Evolutionary conservation across 1,284 basidiomycete species (phyloP), one percentile per base, ranked within the genome.

Genomic region (Cerrena zonata): DNA sequence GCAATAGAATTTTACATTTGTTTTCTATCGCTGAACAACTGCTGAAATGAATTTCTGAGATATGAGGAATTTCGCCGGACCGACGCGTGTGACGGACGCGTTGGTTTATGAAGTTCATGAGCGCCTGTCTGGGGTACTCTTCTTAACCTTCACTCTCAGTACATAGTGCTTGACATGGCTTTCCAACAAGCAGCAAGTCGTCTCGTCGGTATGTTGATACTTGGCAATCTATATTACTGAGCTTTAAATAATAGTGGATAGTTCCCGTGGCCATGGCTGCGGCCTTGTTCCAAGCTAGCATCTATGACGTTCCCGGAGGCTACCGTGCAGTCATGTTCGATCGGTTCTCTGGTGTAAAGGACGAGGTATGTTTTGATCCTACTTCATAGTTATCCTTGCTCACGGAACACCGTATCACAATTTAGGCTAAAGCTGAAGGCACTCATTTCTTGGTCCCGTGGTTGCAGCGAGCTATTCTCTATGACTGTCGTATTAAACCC

Each of bases 261-360:
- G 91, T 94, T 27, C 90, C 92, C 52, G 69, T 87, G 54, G 86
- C 82, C 40, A 69, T 92, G 57, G 86, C 82, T 42, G 73, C 80
- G 22, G 81, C 79, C 10, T 66, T 79, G 22, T 65, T 85, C 43
- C 86, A 93, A 62, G 77, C 89, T 42, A 88, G 91, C 54, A 76
- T 95, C 55, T 96, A 95, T 67, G 93, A 96, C 76, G 93, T 95
- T 55, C 88, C 88, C 15, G 92, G 92, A 63, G 94, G 94, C 43
- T 94, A 88, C 72, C 80, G 91, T 50, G 95, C 96, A 24, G 95
- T 99, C 61, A 94, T 99, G 86, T 99, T 99, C 71, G 95, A 99
- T 72, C 81, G 95, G 62, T 99, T 99, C 71, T 81, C 86, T 50
- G 96, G 96, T 69, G 94, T 98, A 45, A 86, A 86, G 70, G 78